Conservation (phyloP, 2,329 filamentous ascomycete genomes). For the Lachnellula hyalina region DNA sequence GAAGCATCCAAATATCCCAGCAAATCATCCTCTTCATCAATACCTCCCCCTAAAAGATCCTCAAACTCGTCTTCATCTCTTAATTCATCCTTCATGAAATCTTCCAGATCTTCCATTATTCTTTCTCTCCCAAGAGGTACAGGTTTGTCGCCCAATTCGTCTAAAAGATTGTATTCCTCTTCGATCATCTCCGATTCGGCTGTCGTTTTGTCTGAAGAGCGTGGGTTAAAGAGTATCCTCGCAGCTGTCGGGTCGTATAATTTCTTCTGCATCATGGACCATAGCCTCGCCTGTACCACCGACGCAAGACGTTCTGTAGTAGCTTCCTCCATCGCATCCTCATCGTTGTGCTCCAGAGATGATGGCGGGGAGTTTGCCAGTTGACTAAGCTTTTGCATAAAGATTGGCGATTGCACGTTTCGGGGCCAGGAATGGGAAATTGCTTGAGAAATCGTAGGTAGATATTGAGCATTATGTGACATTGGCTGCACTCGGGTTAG, state of each 20-base stretch:
- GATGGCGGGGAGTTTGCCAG: slow-evolving; percentile 2
- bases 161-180: neutral
- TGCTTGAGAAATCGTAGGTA: slow-evolving; percentile 14
- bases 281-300: slow-evolving; percentile 19
- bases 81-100: slow-evolving; percentile 3
- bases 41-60: slow-evolving; percentile 8
- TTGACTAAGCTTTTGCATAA: slow-evolving; percentile 16
- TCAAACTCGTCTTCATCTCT: slow-evolving; percentile 9
- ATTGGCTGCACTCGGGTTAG: slow-evolving; percentile 15
- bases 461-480: slow-evolving; percentile 14
- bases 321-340: neutral
- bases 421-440: slow-evolving; percentile 12
- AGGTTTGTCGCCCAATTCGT: neutral
- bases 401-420: slow-evolving; percentile 19
- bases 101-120: neutral
- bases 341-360: neutral
- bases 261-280: slow-evolving; percentile 25
- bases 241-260: slow-evolving; percentile 14
- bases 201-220: neutral
- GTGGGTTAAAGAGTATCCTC: slow-evolving; percentile 3
- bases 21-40: slow-evolving; percentile 6
- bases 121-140: neutral
- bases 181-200: neutral
- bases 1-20: slow-evolving; percentile 6
- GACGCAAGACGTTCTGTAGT: slow-evolving; percentile 5